Percentiles rank a stretch among this genome's conserved stretches.
phyloP scores from a whole-genome alignment of 176 grass and related monocot genomes.

The Neostapfia colusana region DNA sequence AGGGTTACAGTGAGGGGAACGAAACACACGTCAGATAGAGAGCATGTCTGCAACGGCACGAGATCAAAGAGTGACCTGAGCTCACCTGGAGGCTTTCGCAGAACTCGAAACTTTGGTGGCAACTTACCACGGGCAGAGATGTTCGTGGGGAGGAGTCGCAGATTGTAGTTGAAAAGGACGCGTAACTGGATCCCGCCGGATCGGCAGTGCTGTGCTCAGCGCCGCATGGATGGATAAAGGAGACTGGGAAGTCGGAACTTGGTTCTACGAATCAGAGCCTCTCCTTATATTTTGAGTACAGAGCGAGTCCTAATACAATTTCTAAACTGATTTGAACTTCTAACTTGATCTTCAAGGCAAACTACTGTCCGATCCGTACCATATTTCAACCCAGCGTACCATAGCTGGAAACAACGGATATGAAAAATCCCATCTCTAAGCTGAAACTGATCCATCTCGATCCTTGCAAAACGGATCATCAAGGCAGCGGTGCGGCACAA shows the following conservation, averaged over 20 bases:
- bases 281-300: no score
- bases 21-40: neutral
- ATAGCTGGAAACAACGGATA: neutral
- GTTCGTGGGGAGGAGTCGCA: no score
- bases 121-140: no score
- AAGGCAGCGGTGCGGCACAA: no score
- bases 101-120: no score
- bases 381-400: neutral
- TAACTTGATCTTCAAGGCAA: neutral
- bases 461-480: neutral
- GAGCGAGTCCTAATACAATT: no score
- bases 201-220: no score
- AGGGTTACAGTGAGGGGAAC: neutral
- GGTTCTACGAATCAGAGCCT: no score
- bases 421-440: neutral
- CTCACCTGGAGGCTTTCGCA: slow-evolving; percentile 69
- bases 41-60: slow-evolving; percentile 4
- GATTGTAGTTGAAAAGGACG: no score
- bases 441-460: neutral
- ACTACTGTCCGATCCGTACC: neutral
- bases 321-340: no score
- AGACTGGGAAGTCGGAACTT: no score
- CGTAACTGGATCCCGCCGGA: neutral
- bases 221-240: no score
- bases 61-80: neutral